These are phyloP conservation scores for Chaetoceros tenuissimus DNA, from an alignment of 108 stramenopile species.

Conservation along the genomic window DNA sequence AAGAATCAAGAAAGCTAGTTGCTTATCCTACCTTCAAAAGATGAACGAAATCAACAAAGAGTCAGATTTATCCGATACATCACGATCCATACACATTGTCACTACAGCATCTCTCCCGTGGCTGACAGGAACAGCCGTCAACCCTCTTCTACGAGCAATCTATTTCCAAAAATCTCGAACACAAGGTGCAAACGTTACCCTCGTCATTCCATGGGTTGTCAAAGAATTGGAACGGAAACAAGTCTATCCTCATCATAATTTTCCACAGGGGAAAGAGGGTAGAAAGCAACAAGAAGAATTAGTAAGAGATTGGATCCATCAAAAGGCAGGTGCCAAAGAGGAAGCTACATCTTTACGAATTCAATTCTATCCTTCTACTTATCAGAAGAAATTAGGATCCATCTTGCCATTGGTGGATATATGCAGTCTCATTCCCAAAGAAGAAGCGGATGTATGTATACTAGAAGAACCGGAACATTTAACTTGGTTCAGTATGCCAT, in stretches of 20 bases:
- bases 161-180: slow-evolving; percentile 44
- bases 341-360: slow-evolving; percentile 56
- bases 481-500: slow-evolving; percentile 80
- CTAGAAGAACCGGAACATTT: slow-evolving; percentile 88
- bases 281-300: slow-evolving; percentile 63
- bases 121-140: slow-evolving; percentile 74
- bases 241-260: slow-evolving; percentile 48
- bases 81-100: slow-evolving; percentile 58
- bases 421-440: slow-evolving; percentile 24
- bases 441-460: slow-evolving; percentile 63
- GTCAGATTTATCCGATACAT: slow-evolving; percentile 62
- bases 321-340: slow-evolving; percentile 47
- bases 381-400: slow-evolving; percentile 53
- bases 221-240: slow-evolving; percentile 53
- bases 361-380: slow-evolving; percentile 62
- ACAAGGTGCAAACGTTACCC: slow-evolving; percentile 56
- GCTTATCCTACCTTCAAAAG: too few relatives aligned
- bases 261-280: slow-evolving; percentile 31
- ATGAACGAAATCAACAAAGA: background rate
- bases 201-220: slow-evolving; percentile 84
- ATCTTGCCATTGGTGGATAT: slow-evolving; percentile 85
- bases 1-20: too few relatives aligned
- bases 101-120: slow-evolving; percentile 70
- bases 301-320: slow-evolving; percentile 59
- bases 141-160: slow-evolving; percentile 58